Evolutionary conservation across 163 green algal species (phyloP), one percentile per base, ranked within the genome.

Genomic region (Scenedesmus sp.): DNA sequence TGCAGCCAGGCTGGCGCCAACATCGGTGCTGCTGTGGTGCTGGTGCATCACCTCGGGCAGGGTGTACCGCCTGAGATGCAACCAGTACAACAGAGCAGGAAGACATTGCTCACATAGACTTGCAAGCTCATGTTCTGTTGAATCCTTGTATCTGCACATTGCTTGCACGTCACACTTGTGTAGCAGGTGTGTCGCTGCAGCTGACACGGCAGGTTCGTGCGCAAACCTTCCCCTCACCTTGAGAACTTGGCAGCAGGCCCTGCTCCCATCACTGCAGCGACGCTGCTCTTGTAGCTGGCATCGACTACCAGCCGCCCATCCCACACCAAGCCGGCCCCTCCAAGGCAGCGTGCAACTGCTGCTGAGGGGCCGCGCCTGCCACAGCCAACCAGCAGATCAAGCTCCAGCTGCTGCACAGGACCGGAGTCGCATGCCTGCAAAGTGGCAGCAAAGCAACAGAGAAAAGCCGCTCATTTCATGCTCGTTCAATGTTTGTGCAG

Each of bases 251-350:
- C 93, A 16, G 91, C 43, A 0, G 95, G 91, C 24, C 95, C 95
- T 24, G 92, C 95, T 15, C 90, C 95, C 70, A 94, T 95, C 79
- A 97, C 95, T 81, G 79, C 44, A 18, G 86, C 49, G 76, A 96
- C 95, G 81, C 91, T 95, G 42, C 93, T 96, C 43, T 91, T 72
- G 89, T 96, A 96, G 26, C 46, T 49, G 5, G 70, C 91, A 88
- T 97, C 95, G 20, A 97, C 95, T 24, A 97, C 95, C 24, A 97
- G 46, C 30, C 95, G 93, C 0, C 95, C 95, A 87, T 97, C 95
- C 56, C 92, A 97, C 26, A 97, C 95, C 13, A 97, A 83, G 42
- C 85, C 83, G 16, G 85, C 85, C 42, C 91, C 90, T 42, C 94
- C 95, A 56, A 96, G 91, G 89, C 88, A 94, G 40, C 82, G 20